Base-by-base conservation (phyloP, 2,329 filamentous ascomycete species). In the Venturia effusa region DNA sequence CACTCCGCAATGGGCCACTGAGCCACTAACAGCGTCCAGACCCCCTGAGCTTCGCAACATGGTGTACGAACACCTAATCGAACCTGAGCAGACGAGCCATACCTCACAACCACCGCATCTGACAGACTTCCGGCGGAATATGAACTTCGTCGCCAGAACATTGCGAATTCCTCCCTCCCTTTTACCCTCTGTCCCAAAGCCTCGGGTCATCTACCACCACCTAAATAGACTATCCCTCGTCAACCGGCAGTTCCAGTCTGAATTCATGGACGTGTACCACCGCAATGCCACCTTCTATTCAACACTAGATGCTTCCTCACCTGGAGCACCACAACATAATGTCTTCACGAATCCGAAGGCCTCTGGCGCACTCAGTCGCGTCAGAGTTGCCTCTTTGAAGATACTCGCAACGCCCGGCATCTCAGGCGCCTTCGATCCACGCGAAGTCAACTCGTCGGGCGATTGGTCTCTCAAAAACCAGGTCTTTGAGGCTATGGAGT, bases 11-110 rank as follows among this genome's bases (percentile, higher is more conserved):
- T 34, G n/a, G n/a, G n/a, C n/a, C 10, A 6, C 34, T 0, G 4
- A 40, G 15, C 51, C 51, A 48, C 62, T 64, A 51, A 64, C 55
- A 34, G 11, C 32, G 2, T 6, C 10, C 54, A 64, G 62, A 61
- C 64, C 64, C 8, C 27, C 43, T 17, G 64, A 65, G 54, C 61
- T 65, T 34, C 64, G 64, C 45, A 45, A 61, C 45, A 30, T 64
- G 48, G 51, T 65, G 24, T 63, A 54, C 61, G 22, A 32, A 8
- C 27, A 62, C 61, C 62, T 64, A 37, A 17, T 65, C 19, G 45
- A 19, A 4, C 59, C 64, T 6, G 30, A 61, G 22, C 54, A 54
- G 13, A 5, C 62, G n/a, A 27, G 17, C 17, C 34, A 22, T 17
- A 43, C 3, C 55, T 55, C 22, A 19, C 55, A n/a, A 1, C 13